Conservation (phyloP, 2,329 filamentous ascomycete species). For the Penicillium sp. region DNA sequence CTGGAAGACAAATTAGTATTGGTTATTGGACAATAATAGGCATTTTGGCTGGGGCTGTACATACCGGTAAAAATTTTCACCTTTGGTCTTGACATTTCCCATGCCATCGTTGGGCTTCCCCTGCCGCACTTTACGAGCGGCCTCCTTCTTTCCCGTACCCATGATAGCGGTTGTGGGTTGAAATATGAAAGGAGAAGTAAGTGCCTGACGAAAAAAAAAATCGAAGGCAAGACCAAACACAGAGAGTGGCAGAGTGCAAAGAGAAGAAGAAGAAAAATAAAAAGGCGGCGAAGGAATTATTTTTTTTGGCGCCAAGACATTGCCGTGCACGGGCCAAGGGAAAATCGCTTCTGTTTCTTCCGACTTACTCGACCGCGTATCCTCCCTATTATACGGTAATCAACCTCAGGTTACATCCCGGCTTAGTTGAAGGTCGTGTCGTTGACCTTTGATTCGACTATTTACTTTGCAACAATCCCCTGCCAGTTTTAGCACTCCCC, state of each 20-base stretch:
- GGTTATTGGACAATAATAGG: not conserved
- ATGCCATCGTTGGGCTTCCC: constrained; percentile 83
- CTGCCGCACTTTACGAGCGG: constrained; percentile 75
- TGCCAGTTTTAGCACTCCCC: not conserved
- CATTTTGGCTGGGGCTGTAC: constrained; percentile 30
- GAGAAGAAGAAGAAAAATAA: constrained; percentile 29
- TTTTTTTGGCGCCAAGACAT: constrained; percentile 39
- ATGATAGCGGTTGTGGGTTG: constrained; percentile 50
- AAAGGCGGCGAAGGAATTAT: constrained; percentile 27
- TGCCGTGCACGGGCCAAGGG: constrained; percentile 37
- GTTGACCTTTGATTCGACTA: not conserved
- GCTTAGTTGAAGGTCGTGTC: constrained; percentile 5
- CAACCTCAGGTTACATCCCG: constrained; percentile 2
- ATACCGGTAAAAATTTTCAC: constrained; percentile 95
- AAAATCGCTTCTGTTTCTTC: constrained; percentile 37
- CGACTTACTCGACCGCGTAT: constrained; percentile 23
- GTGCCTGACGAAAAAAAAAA: constrained; percentile 26
- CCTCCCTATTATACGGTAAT: constrained; percentile 16
- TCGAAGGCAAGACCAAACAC: constrained; percentile 29
- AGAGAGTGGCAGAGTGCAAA: constrained; percentile 33
- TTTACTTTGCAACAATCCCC: not conserved
- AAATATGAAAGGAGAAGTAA: constrained; percentile 18
- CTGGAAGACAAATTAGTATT: constrained; percentile 32
- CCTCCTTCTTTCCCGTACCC: constrained; percentile 92
- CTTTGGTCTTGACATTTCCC: constrained; percentile 87